Base-by-base conservation (phyloP, 1,284 basidiomycete genomes). In the Rhodotorula mucilaginosa region DNA sequence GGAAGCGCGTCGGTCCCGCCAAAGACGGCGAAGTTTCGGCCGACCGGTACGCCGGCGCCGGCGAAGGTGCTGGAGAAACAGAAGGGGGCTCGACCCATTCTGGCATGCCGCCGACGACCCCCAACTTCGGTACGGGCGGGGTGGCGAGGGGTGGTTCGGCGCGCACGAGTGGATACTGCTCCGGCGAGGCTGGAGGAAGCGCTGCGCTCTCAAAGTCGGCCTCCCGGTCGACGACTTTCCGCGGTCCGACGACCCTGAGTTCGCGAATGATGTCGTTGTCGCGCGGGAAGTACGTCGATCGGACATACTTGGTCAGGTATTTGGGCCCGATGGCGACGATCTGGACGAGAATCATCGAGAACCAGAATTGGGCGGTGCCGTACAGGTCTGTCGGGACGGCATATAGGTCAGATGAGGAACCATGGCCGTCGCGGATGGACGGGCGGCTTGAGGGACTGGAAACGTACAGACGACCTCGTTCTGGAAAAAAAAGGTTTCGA, bases 241-340 rank as follows among this genome's bases (percentile, higher is more conserved):
- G 54, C 15, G 26, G 31, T 0, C 64, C 65, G 52, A 69, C 51
- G n/a, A 76, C 54, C 16, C 65, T 47, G 63, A 73, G 68, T 64
- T 97, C 93, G 29, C 93, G 88, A 16, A 97, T 84, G 71, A 96
- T 89, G 78, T 95, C 91, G 80, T 87, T 88, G 83, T 93, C 91
- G 23, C 88, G 83, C 7, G 92, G 91, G 63, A 80, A 82, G 78
- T 91, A 93, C 0, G 87, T 84, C 3, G 87, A 84, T 23, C 85
- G 84, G 65, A 88, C 78, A 80, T 86, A 91, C 47, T 62, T 61
- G 47, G 51, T 74, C 3, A 80, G 56, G 79, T 77, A 81, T 34
- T 78, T 75, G 3, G 81, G 82, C 87, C 91, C 87, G 54, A 96
- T 85, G 46, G 90, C 89, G 29, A 92, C 82, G 54, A 87, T 79